Base-by-base conservation (phyloP, 2,329 filamentous ascomycete genomes). In the Cladobotryum mycophilum region DNA sequence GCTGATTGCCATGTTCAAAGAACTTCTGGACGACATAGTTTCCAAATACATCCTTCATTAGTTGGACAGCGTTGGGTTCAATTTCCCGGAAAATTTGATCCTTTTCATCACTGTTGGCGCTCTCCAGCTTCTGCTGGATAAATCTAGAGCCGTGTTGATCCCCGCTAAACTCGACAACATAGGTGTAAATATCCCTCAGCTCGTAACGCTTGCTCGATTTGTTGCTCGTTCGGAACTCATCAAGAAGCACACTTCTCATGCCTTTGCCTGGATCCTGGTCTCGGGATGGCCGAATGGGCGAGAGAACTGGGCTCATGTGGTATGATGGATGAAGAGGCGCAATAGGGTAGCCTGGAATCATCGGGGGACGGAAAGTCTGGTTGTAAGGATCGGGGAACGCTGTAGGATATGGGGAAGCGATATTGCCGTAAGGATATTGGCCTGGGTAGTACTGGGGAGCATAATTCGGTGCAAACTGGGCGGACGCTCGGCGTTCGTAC, bases 21-120 rank as follows among this genome's bases (percentile, higher is more conserved):
- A 97, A 85, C 67, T 96, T 97, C 64, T 99, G 93, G 37, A 97
- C 91, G 35, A 99, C 93, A 64, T 97, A 99, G 67, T 99, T 99
- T 48, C 93, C 93, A 64, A 96, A 99, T 0, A 97, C 86, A 66
- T 97, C 93, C 42, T 86, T 92, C 89, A 96, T 96, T 44, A 99
- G 74, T 62, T 92, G 89, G 30, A 95, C 69, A 1, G 86, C 83
- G 58, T 99, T 93, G 1, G 84, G 81, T 59, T 88, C 80, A 42
- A 99, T 89, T 67, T 97, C 93, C 1, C 79, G 76, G 73, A 96
- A 97, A 1, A 97, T 81, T 50, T 85, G 84, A 33, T 95, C 89
- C 69, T 96, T 97, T 64, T 96, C 92, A 54, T 97, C 93, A 61
- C 90, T 96, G 65, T 95, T 96, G 49, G 93, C 93, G 1, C 83